Base-by-base conservation (phyloP, 2,329 filamentous ascomycete genomes). In the Elsinoe arachidis region DNA sequence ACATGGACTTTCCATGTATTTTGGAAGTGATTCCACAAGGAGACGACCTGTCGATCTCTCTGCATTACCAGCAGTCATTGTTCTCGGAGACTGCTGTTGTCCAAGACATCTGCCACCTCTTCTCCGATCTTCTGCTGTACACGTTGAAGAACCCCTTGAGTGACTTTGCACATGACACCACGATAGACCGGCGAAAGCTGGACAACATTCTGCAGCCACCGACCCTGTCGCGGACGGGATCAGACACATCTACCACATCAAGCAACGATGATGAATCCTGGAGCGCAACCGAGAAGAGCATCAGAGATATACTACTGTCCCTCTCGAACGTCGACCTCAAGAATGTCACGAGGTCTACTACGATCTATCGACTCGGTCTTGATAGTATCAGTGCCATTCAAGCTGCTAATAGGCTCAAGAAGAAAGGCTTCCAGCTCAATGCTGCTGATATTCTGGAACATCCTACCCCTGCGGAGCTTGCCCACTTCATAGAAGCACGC, bases 351-450 rank as follows among this genome's bases (percentile, higher is more conserved):
- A 77, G 76, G 11, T 67, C 79, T 9, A 89, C 83, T 0, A 90
- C 88, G 0, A 89, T 97, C 51, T 95, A 92, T 64, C 84, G 87
- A 58, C 80, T 96, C n/a, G 92, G 92, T 0, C 74, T 96, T 2
- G 91, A 96, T 70, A 96, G 91, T 67, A 93, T 97, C 65, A 91
- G 87, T 60, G 88, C 90, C 0, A 78, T 82, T 14, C 90, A 96
- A 65, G 76, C 96, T 9, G 88, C 90, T 0, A 78, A 82, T 1
- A 73, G 78, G 23, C 74, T 96, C 14, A 82, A 86, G 15, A 79
- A 77, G 38, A 65, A 78, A 15, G 84, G 83, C 0, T 73, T 83
- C 38, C 65, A 69, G 1, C 70, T 90, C 0, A 82, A 83, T 1
- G 84, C 87, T 0, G 80, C 83, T 1, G 88, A 95, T 68, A 83